Conservation (phyloP, 208 protist species). For the Crithidia acanthocephali region DNA sequence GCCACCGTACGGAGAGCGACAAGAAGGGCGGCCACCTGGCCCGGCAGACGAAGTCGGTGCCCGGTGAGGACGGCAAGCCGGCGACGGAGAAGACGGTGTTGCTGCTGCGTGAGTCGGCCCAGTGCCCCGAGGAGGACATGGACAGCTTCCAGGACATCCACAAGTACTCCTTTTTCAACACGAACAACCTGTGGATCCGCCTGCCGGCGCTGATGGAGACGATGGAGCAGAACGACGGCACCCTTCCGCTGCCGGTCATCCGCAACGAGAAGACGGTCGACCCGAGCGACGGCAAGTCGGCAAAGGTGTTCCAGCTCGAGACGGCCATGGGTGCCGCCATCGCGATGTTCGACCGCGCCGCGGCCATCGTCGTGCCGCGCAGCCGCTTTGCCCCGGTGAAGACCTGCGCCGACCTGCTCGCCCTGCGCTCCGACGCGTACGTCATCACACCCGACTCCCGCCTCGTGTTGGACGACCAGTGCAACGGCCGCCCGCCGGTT, state of each 20-base stretch:
- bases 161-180: slow-evolving; percentile 99
- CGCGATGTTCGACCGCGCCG: slow-evolving; percentile 80
- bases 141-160: slow-evolving; percentile 96
- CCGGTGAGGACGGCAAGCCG: slow-evolving; percentile 16
- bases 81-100: slow-evolving; percentile 41
- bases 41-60: slow-evolving; percentile 17
- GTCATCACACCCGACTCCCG: slow-evolving; percentile 65
- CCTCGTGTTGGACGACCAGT: slow-evolving; percentile 54
- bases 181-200: slow-evolving; percentile 99
- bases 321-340: slow-evolving; percentile 97
- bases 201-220: slow-evolving; percentile 84
- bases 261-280: slow-evolving; percentile 89
- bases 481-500: slow-evolving; percentile 60
- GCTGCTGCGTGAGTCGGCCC: slow-evolving; percentile 90
- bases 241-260: slow-evolving; percentile 82
- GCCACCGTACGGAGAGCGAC: slow-evolving; percentile 88
- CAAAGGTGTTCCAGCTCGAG: slow-evolving; percentile 88
- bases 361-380: slow-evolving; percentile 95
- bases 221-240: slow-evolving; percentile 65
- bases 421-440: slow-evolving; percentile 97
- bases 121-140: slow-evolving; percentile 92
- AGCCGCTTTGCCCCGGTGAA: slow-evolving; percentile 99
- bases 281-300: slow-evolving; percentile 60
- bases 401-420: slow-evolving; percentile 96
- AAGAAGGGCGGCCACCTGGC: slow-evolving; percentile 95